Evolutionary conservation across 1,284 basidiomycete species (phyloP).

Genomic region (Porogramme epimiltina): DNA sequence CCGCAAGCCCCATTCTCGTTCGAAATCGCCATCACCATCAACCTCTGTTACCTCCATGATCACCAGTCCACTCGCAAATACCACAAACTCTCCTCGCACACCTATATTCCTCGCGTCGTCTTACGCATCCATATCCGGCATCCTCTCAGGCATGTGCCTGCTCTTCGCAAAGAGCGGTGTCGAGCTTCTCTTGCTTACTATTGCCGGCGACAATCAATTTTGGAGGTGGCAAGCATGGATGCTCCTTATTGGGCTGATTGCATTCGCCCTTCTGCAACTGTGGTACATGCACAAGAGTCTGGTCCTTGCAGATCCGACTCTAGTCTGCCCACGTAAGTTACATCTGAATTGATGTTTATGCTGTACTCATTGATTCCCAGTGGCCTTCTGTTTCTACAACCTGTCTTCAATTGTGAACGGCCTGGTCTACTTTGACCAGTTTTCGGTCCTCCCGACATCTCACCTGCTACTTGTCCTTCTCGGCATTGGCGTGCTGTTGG

Average conservation of each 20-base stretch:
- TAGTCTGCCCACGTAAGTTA: constrained; percentile 85
- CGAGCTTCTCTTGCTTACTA: constrained; percentile 83
- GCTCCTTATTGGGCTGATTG: constrained; percentile 68
- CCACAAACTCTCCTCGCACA: constrained; percentile 44
- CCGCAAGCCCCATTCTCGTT: constrained; percentile 39
- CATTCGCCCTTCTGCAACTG: constrained; percentile 79
- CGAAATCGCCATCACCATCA: constrained; percentile 27
- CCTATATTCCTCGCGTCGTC: constrained; percentile 80
- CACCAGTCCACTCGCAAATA: constrained; percentile 24
- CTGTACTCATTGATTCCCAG: constrained; percentile 35
- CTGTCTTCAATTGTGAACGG: constrained; percentile 88
- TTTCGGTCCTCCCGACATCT: constrained; percentile 68
- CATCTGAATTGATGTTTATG: not conserved
- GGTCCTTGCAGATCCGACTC: constrained; percentile 81
- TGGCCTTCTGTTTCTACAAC: constrained; percentile 97
- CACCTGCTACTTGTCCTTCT: constrained; percentile 77
- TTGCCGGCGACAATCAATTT: constrained; percentile 87
- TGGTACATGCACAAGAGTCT: constrained; percentile 95
- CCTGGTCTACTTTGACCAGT: constrained; percentile 91
- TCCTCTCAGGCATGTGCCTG: constrained; percentile 92
- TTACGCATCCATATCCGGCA: constrained; percentile 89
- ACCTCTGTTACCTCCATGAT: constrained; percentile 29
- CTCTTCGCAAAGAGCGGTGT: constrained; percentile 95
- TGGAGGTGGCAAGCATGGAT: constrained; percentile 83
- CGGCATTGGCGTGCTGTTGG: constrained; percentile 81